A percentile compares a stretch with the other conserved stretches of the same genome.
Conservation (phyloP, 2,329 filamentous ascomycete species). For the Whalleya microplaca region DNA sequence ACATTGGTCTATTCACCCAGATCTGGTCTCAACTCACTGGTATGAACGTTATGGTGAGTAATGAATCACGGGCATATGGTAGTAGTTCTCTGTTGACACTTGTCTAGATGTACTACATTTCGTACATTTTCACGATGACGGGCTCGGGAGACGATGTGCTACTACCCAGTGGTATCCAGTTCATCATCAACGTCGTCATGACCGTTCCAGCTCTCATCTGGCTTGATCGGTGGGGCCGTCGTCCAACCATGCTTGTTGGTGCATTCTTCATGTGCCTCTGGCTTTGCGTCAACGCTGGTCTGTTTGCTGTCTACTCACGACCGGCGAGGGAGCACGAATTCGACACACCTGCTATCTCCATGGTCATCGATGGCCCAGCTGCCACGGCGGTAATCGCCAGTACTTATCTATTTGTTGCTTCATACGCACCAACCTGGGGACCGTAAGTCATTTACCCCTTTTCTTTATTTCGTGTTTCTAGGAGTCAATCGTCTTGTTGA, state of each 20-base stretch:
- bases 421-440: conserved; percentile 50
- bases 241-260: conserved; percentile 67
- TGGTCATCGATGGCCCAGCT: conserved; percentile 50
- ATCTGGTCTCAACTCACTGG: conserved; percentile 78
- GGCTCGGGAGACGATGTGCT: conserved; percentile 65
- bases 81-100: neutral
- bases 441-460: conserved; percentile 24
- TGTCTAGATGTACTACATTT: conserved; percentile 65
- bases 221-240: conserved; percentile 77
- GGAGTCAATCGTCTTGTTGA: neutral
- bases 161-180: conserved; percentile 70
- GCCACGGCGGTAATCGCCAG: conserved; percentile 65
- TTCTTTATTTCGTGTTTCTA: neutral
- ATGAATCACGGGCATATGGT: conserved; percentile 27
- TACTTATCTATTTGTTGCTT: conserved; percentile 67
- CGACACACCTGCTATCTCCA: conserved; percentile 48
- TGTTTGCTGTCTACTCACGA: conserved; percentile 48
- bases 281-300: conserved; percentile 50
- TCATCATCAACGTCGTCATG: conserved; percentile 80
- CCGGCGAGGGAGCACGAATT: conserved; percentile 39
- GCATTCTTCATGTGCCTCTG: conserved; percentile 64
- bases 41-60: conserved; percentile 71
- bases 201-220: conserved; percentile 76
- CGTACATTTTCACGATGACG: conserved; percentile 74
- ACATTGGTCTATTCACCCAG: conserved; percentile 73